These are phyloP conservation scores for Novymonas esmeraldas DNA, from an alignment of 208 protist genomes.

Conservation along the genomic window DNA sequence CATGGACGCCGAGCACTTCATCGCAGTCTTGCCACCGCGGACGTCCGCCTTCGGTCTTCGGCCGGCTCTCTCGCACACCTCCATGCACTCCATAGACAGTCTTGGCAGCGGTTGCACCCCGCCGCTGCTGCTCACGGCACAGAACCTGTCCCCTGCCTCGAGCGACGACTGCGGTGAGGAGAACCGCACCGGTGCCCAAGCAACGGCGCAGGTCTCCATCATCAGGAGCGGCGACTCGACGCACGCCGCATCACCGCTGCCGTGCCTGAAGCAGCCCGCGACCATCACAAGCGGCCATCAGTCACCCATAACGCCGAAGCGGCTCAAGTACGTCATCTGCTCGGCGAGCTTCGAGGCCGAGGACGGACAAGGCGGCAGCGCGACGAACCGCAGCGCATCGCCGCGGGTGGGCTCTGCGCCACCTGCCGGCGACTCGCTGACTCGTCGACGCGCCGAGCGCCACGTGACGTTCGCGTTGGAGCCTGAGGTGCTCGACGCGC, in stretches of 20 bases:
- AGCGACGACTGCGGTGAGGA: conserved; percentile 4
- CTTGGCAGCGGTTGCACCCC: conserved; percentile 4
- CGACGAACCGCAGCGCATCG: not conserved
- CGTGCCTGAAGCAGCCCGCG: conserved; percentile 9
- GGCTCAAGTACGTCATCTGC: conserved; percentile 32
- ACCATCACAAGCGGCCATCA: not conserved
- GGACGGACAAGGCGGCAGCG: not conserved
- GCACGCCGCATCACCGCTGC: not conserved
- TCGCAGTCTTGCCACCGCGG: conserved; percentile 31
- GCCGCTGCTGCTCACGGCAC: conserved; percentile 24
- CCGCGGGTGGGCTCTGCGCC: not conserved
- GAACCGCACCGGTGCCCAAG: not conserved
- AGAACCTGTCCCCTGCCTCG: conserved; percentile 17
- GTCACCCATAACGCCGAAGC: conserved; percentile 12
- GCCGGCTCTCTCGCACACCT: conserved; percentile 3
- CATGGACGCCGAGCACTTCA: conserved; percentile 35
- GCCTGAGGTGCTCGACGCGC: conserved; percentile 30
- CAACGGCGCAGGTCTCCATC: not conserved
- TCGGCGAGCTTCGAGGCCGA: conserved; percentile 15
- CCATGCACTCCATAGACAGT: conserved; percentile 14
- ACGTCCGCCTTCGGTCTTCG: conserved; percentile 3
- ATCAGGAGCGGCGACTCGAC: not conserved
- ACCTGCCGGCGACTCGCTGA: not conserved
- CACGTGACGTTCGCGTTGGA: conserved; percentile 35
- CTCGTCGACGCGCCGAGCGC: conserved; percentile 7